Base-by-base conservation (phyloP, 1,284 basidiomycete species). In the Anthracocystis walkeri region DNA sequence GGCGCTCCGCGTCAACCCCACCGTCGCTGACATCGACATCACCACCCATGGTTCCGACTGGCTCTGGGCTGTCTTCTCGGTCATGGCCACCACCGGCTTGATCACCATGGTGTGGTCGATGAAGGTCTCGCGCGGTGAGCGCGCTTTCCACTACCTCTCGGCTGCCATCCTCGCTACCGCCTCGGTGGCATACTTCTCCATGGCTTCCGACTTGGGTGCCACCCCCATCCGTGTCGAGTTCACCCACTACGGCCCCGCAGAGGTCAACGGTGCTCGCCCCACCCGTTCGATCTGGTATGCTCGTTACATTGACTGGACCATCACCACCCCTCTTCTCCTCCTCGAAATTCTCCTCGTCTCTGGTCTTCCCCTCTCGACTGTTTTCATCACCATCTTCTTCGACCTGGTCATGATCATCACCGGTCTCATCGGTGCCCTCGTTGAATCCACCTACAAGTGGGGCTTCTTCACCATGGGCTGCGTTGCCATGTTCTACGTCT, bases 191-290 rank as follows among this genome's bases (percentile, higher is more conserved):
- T 90, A 87, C 86, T 90, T 90, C 83, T 86, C 87, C 20, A 88
- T 90, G 88, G 90, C 90, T 0, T 89, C 89, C 12, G 87, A 90
- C 82, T 87, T 90, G 57, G 90, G 90, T 29, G 86, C 85, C 51
- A 88, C 89, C 4, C 86, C 88, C 42, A 82, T 90, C 67, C 60
- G 52, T 3, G 87, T 88, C 61, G 88, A 90, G 79, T 90, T 89
- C 80, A 69, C 79, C 44, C 84, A 87, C 65, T 70, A 70, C 66
- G 76, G 75, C 57, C 46, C 52, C 18, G 27, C 57, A n/a, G n/a
- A 53, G 42, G 50, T 56, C 38, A 64, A 71, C 62, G 74, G 74
- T 29, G 18, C 18, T 10, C 68, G 58, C 27, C 73, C 77, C n/a
- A 88, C 87, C 8, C 88, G 90, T 44, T 87, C 88, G 66, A 87